Evolutionary conservation across 345 rosid species (phyloP), one percentile per base, ranked within the genome.

Genomic region (Aquilaria malaccensis): DNA sequence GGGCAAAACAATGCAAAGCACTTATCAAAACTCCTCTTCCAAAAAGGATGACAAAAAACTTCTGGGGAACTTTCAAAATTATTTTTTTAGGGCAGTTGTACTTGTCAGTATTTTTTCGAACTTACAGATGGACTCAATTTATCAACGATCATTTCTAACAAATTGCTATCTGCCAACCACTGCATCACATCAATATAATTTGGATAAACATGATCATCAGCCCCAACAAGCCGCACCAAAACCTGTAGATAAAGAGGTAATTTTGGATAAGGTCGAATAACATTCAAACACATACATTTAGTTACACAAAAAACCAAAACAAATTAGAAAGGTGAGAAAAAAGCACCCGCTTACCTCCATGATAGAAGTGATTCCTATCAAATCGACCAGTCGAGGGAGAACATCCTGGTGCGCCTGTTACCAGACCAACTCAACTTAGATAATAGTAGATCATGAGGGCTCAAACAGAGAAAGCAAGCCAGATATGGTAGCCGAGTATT

Each of bases 131-230:
- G 94, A 74, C 70, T 82, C 73, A 95, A 77, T 79, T 95, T 91
- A 77, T 95, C 96, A 60, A 88, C 96, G 52, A 95, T 88, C 95
- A 95, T 91, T 76, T 91, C 98, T 45, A 95, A 80, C 80, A 88
- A 72, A 77, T 85, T 78, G 82, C 86, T 84, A 62, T 85, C 94
- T 63, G 96, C 94, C 77, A 95, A 67, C 98, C 99, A 95, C 70
- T 95, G 98, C 96, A 95, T 95, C 76, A 95, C 95, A 75, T 91
- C 98, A 79, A 79, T 76, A 81, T 83, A 87, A 76, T 91, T 95
- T 55, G 95, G 98, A 84, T 88, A 95, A 29, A 91, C 85, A 56
- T 91, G 96, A 73, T 91, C 97, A 67, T 95, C 99, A 29, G 87
- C 98, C 55, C 99, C 98, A 9, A 95, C 99, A 29, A 95, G 76